Conservation (phyloP, 805 yeast species). For the Hemisphaericaspora nanyangensis region DNA sequence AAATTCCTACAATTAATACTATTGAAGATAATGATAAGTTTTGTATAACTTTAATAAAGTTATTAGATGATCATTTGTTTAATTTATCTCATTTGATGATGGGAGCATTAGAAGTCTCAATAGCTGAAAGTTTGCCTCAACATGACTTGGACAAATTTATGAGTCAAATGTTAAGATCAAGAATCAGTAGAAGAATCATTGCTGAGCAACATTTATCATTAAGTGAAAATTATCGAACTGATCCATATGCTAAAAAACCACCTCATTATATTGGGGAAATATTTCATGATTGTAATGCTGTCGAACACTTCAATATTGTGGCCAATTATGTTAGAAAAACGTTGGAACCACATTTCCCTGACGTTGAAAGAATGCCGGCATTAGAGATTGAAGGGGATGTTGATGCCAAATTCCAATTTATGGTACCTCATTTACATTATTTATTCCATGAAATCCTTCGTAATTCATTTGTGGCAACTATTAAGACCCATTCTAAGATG, state of each 20-base stretch:
- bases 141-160: conserved; percentile 66
- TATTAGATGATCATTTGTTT: conserved; percentile 74
- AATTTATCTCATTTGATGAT: conserved; percentile 86
- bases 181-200: conserved; percentile 85
- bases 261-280: conserved; percentile 71
- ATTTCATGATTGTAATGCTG: conserved; percentile 73
- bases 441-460: conserved; percentile 83
- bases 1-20: conserved; percentile 61
- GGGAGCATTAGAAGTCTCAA: conserved; percentile 85
- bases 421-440: conserved; percentile 83
- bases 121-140: conserved; percentile 55
- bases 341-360: conserved; percentile 52
- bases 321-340: conserved; percentile 47
- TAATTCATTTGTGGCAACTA: conserved; percentile 81
- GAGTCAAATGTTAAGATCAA: conserved; percentile 73
- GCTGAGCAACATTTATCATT: conserved; percentile 88
- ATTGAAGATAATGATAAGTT: conserved; percentile 74
- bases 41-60: conserved; percentile 56
- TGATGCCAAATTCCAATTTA: conserved; percentile 70
- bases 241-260: conserved; percentile 46
- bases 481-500: conserved; percentile 31
- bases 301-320: conserved; percentile 58
- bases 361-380: conserved; percentile 60
- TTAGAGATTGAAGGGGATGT: conserved; percentile 70
- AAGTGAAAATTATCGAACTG: conserved; percentile 55